Conservation (phyloP, 805 yeast genomes). For the Brettanomyces bruxellensis region DNA sequence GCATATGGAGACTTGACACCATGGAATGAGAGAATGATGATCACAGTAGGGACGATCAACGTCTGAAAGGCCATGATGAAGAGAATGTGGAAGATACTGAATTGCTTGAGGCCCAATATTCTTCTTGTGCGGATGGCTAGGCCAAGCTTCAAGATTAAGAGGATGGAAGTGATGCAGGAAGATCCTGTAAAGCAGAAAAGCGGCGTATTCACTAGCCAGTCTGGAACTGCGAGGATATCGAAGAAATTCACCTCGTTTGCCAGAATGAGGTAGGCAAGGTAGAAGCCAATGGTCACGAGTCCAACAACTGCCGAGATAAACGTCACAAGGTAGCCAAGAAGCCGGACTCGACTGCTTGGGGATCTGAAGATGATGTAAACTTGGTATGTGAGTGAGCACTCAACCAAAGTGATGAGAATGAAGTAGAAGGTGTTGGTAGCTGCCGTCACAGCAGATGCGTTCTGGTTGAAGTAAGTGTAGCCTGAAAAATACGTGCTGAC, state of each 20-base stretch:
- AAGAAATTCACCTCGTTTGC: conserved; percentile 28
- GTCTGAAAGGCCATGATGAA: conserved; percentile 79
- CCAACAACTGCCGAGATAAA: conserved; percentile 35
- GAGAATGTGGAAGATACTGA: conserved; percentile 73
- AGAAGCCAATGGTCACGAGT: conserved; percentile 47
- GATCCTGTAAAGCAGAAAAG: conserved; percentile 61
- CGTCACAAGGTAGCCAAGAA: conserved; percentile 31
- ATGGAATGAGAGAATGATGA: conserved; percentile 45
- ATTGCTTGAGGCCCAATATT: conserved; percentile 69
- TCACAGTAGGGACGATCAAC: conserved; percentile 64
- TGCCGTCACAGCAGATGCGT: conserved; percentile 40
- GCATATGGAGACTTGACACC: conserved; percentile 32
- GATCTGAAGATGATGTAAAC: conserved; percentile 58
- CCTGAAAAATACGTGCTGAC: conserved; percentile 39
- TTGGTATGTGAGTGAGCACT: conserved; percentile 63
- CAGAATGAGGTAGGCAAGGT: conserved; percentile 42
- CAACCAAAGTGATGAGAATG: conserved; percentile 50
- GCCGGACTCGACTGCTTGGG: conserved; percentile 33
- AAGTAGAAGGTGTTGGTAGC: conserved; percentile 56
- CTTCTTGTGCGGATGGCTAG: conserved; percentile 67
- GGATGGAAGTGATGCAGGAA: conserved; percentile 49
- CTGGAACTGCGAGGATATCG: conserved; percentile 11
- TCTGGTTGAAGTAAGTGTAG: conserved; percentile 29
- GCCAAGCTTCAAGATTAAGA: conserved; percentile 56
- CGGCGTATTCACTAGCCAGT: conserved; percentile 42